Evolutionary conservation across 495 filamentous ascomycete genomes (phyloP).

Genomic region (Thermochaetoides thermophila): DNA sequence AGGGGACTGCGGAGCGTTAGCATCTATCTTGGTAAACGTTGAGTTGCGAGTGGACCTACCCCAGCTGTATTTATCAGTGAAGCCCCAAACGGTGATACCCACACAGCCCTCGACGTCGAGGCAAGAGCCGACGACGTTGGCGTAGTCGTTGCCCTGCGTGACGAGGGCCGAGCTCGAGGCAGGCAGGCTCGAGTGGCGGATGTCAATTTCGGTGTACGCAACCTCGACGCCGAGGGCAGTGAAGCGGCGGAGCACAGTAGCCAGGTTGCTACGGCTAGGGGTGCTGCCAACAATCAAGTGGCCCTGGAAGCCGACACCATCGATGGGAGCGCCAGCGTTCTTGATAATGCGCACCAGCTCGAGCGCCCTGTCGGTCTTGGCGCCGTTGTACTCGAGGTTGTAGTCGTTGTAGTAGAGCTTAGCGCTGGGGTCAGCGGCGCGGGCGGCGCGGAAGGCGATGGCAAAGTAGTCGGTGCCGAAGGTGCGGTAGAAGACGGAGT

Average conservation of each 20-base stretch:
- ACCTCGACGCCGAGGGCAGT: slow-evolving; percentile 37
- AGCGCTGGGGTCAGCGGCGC: slow-evolving; percentile 18
- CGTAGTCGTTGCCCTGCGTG: slow-evolving; percentile 42
- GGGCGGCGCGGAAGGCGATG: slow-evolving; percentile 33
- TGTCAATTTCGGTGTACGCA: slow-evolving; percentile 50
- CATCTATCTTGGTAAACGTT: too few species aligned
- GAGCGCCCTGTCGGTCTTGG: slow-evolving; percentile 33
- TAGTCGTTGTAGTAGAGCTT: slow-evolving; percentile 57
- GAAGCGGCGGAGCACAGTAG: slow-evolving; percentile 27
- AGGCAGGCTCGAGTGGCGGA: slow-evolving; percentile 30
- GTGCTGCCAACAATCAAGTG: slow-evolving; percentile 42
- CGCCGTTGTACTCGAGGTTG: slow-evolving; percentile 40
- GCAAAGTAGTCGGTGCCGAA: slow-evolving; percentile 34
- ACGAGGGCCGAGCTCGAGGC: slow-evolving; percentile 23
- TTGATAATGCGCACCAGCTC: slow-evolving; percentile 33
- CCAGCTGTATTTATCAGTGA: slow-evolving; percentile 47
- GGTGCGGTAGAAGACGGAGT: slow-evolving; percentile 23
- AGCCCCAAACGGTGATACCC: slow-evolving; percentile 51
- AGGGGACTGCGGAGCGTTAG: too few species aligned
- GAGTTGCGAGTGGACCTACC: too few species aligned
- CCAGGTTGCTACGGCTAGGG: slow-evolving; percentile 25
- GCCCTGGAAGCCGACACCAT: slow-evolving; percentile 45
- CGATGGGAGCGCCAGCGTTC: slow-evolving; percentile 36
- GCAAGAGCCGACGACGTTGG: slow-evolving; percentile 39
- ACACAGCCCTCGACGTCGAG: slow-evolving; percentile 38